Evolutionary conservation across 345 rosid genomes (phyloP).

Genomic region (Nasturtium officinale): DNA sequence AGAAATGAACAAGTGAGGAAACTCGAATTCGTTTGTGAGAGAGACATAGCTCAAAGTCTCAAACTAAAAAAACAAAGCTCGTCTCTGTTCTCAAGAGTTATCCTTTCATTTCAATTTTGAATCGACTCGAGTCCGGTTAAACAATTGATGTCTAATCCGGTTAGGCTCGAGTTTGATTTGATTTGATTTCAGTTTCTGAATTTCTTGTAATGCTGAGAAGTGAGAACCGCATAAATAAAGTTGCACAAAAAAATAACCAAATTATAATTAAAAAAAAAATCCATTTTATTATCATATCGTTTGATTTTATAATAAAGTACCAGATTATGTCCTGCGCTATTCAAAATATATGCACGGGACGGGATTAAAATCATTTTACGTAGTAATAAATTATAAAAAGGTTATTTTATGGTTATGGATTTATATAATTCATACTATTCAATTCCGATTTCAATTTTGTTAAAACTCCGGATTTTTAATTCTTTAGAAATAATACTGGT

Average conservation of each 20-base stretch:
- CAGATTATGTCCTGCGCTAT: background rate
- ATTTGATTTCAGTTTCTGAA: background rate
- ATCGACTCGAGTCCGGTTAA: constrained; percentile 23
- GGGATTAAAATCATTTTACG: background rate
- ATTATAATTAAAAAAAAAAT: background rate
- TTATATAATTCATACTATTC: background rate
- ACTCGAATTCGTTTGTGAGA: constrained; percentile 31
- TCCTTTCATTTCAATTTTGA: constrained; percentile 32
- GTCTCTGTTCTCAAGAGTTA: constrained; percentile 29
- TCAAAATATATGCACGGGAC: background rate
- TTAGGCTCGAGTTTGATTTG: background rate
- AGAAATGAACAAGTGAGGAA: constrained; percentile 34
- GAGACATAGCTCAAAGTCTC: constrained; percentile 37
- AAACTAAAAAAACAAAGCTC: background rate
- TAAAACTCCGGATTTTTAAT: no score
- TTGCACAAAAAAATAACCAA: background rate
- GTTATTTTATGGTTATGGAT: background rate
- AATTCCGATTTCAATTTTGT: no score
- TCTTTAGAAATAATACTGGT: no score
- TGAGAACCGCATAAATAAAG: background rate
- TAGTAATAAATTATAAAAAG: no score
- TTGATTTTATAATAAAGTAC: background rate
- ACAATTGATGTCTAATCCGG: constrained; percentile 17
- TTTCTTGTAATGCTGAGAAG: background rate
- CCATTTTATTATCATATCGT: background rate